phyloP scores from a whole-genome alignment of 2,329 filamentous ascomycete genomes.

The Grosmannia clavigera region DNA sequence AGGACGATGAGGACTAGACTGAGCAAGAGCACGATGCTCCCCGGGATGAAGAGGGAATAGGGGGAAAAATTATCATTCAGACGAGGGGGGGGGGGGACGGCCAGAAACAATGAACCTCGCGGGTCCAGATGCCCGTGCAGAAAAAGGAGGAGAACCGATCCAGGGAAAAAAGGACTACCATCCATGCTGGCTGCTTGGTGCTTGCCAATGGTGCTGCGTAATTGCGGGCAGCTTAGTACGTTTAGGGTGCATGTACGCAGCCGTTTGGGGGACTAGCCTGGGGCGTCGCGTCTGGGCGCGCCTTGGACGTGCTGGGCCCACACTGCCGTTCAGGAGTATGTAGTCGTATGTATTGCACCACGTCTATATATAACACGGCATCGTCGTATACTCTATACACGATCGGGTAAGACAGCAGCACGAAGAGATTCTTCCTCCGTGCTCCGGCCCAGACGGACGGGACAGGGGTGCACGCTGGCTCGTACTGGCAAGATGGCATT shows the following conservation, averaged over 20 bases:
- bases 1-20: neutral
- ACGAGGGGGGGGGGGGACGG: neutral
- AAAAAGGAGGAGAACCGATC: neutral
- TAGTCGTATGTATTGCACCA: no score
- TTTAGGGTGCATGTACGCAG: conserved; percentile 1
- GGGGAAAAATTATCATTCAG: neutral
- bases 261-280: neutral
- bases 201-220: neutral
- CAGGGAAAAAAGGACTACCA: neutral
- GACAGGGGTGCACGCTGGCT: no score
- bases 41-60: neutral
- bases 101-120: neutral
- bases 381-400: no score
- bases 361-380: no score
- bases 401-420: no score
- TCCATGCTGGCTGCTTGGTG: neutral
- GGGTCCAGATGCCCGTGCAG: neutral
- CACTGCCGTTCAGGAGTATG: no score
- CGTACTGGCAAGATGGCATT: no score
- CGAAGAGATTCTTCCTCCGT: no score
- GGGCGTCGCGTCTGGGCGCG: no score
- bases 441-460: no score
- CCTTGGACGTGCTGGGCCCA: no score
- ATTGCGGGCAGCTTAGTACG: neutral
- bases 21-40: neutral